Evolutionary conservation across 1,284 basidiomycete genomes (phyloP).

Genomic region (Puccinia brachypodii): DNA sequence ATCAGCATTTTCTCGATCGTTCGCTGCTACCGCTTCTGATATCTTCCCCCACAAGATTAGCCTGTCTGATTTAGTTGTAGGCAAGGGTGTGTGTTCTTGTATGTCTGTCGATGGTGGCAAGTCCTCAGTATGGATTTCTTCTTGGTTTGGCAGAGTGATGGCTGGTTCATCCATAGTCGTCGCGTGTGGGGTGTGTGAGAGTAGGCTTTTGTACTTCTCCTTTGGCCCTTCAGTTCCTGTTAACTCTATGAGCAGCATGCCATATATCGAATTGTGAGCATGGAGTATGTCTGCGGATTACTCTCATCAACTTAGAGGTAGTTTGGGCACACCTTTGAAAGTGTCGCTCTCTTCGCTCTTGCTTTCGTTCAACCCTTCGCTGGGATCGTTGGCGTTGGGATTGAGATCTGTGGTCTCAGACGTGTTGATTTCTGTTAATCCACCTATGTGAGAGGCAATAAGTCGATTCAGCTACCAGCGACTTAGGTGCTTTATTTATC

Average conservation of each 20-base stretch:
- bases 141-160: not conserved
- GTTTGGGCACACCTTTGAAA: not conserved
- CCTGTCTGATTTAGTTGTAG: not conserved
- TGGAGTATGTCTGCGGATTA: not conserved
- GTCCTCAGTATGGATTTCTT: not conserved
- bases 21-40: not conserved
- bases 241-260: not conserved
- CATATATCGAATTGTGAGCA: not conserved
- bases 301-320: not conserved
- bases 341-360: not conserved
- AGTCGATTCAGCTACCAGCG: too few relatives aligned
- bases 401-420: too few relatives aligned
- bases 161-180: too few relatives aligned
- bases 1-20: not conserved
- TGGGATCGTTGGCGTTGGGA: too few relatives aligned
- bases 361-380: not conserved
- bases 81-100: not conserved
- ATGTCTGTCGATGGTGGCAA: not conserved
- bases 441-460: too few relatives aligned
- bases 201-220: too few relatives aligned
- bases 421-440: too few relatives aligned
- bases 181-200: too few relatives aligned
- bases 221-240: too few relatives aligned
- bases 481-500: not conserved
- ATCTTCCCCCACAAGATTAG: not conserved